Evolutionary conservation across 2,329 filamentous ascomycete species (phyloP), one percentile per base, ranked within the genome.

Genomic region (Venturia pyrina): DNA sequence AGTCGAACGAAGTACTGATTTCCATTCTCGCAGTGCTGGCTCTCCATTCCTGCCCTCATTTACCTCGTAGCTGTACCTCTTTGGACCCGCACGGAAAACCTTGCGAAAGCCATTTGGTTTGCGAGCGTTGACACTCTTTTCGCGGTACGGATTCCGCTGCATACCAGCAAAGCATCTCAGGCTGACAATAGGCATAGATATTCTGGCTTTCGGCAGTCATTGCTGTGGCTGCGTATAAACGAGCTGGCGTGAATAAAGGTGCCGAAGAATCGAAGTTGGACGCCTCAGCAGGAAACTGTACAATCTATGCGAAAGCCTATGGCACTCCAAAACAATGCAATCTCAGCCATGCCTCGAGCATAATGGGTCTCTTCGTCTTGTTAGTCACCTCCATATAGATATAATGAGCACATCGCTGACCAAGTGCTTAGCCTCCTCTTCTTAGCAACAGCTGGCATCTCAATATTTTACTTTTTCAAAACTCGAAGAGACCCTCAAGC

Each of bases 151-250:
- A 21, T 37, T 53, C 11, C 28, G 11, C 60, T n/a, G 28, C 32
- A 44, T 17, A 17, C 6, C 34, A 10, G 32, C 37, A 21, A 17
- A 65, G 19, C 3, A 43, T 8, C 19, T 1, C 50, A 60, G 37
- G 28, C 48, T 50, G 44, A 59, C 66, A 66, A 43, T 19, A 7
- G 32, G 60, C 28, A 64, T 70, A 72, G 70, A 72, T 87, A 11
- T 72, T 87, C 48, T 87, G 85, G 85, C 83, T 87, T 70, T 78
- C 79, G 5, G 84, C 84, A 5, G 85, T 84, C 77, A 77, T 84
- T 17, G 78, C 80, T 48, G 78, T 86, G 5, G 83, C 83, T 17
- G 77, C 79, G 17, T 87, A 84, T 75, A 83, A 86, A 37, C 76
- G 78, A 5, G 70, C 78, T n/a, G 84, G 83, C 8, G 82, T 85